These are phyloP conservation scores for Pycnococcus provasolii DNA, from an alignment of 139 green algal genomes.

Conservation along the genomic window DNA sequence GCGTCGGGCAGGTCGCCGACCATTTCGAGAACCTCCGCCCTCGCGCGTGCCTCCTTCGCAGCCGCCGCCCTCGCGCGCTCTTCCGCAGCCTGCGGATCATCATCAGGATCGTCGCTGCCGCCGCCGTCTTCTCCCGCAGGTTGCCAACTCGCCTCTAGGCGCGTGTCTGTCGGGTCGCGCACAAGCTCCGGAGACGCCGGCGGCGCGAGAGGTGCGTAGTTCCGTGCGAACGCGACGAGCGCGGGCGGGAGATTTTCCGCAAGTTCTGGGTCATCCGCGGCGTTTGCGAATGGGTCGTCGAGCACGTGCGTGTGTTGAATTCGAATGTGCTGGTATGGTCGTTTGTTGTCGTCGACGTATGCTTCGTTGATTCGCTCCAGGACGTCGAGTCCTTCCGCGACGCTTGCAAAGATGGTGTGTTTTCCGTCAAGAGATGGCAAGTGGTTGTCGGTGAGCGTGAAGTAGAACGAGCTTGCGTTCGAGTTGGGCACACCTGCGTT, in stretches of 20 bases:
- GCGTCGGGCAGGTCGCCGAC: constrained; percentile 73
- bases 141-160: not conserved
- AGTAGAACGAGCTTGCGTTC: constrained; percentile 89
- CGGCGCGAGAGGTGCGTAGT: constrained; percentile 11
- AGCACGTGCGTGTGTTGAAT: constrained; percentile 90
- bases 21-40: constrained; percentile 96
- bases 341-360: constrained; percentile 61
- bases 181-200: constrained; percentile 7
- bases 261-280: constrained; percentile 9
- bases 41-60: constrained; percentile 59
- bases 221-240: constrained; percentile 67
- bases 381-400: constrained; percentile 80
- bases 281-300: constrained; percentile 91
- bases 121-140: too few relatives aligned
- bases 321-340: constrained; percentile 90
- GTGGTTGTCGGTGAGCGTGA: constrained; percentile 51
- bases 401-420: constrained; percentile 62
- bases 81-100: constrained; percentile 33
- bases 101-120: not conserved
- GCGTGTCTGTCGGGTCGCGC: not conserved
- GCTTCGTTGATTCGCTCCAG: constrained; percentile 80
- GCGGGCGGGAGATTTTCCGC: constrained; percentile 5
- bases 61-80: constrained; percentile 67
- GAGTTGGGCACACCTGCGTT: constrained; percentile 23
- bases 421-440: constrained; percentile 79